These are phyloP conservation scores for Cenchrus fungigraminus DNA, from an alignment of 176 grass and related monocot genomes.

Conservation along the genomic window DNA sequence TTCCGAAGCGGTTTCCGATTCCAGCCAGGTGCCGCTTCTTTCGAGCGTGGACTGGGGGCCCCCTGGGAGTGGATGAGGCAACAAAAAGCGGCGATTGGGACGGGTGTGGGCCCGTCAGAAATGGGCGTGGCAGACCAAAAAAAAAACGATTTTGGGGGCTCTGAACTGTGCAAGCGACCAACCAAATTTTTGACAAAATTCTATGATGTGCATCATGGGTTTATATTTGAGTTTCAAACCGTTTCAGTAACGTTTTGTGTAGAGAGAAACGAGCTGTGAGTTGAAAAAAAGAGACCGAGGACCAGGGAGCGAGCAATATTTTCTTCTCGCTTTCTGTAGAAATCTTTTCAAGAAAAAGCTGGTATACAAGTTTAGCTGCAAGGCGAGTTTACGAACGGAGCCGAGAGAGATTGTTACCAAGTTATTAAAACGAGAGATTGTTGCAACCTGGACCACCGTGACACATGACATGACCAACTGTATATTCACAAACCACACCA, in stretches of 20 bases:
- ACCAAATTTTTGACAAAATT: not conserved
- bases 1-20: not conserved
- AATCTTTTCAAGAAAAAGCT: not conserved
- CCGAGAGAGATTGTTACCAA: too few relatives aligned
- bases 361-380: not conserved
- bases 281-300: not conserved
- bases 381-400: not conserved
- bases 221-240: not conserved
- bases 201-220: not conserved
- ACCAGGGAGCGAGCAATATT: too few relatives aligned
- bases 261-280: not conserved
- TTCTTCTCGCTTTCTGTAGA: not conserved
- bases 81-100: not conserved
- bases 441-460: not conserved
- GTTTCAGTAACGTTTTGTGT: not conserved
- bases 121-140: not conserved
- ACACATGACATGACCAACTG: not conserved
- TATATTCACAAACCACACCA: slow-evolving; percentile 6
- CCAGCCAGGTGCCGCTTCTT: not conserved
- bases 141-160: too few relatives aligned
- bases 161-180: too few relatives aligned
- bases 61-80: not conserved
- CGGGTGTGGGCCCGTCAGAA: not conserved
- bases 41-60: not conserved
- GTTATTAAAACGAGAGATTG: not conserved